phyloP scores from a whole-genome alignment of 805 yeast genomes.

The Cyberlindnera misumaiensis region DNA sequence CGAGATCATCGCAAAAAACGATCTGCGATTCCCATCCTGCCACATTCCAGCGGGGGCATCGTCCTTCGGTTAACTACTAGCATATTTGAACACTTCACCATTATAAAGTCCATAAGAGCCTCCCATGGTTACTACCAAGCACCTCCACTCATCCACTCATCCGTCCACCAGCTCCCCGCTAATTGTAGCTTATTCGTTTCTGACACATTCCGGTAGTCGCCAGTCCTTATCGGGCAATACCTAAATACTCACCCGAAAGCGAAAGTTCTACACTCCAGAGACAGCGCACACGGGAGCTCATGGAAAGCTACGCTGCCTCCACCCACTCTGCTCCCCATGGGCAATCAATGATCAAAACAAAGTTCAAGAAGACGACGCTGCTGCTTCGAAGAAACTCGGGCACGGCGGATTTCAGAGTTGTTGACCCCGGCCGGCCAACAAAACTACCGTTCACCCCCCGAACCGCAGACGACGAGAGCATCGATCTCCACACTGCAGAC shows the following conservation, averaged over 20 bases:
- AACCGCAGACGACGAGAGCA: conserved; percentile 5
- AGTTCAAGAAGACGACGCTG: conserved; percentile 2
- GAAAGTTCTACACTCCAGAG: not conserved
- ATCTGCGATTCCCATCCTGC: too few relatives aligned
- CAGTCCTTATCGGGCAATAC: not conserved
- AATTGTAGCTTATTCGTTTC: too few relatives aligned
- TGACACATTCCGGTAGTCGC: not conserved
- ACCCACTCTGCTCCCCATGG: too few relatives aligned
- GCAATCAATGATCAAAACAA: conserved; percentile 1
- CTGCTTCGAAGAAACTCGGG: conserved; percentile 5
- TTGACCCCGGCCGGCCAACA: not conserved
- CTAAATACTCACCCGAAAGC: not conserved
- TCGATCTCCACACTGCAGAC: conserved; percentile 1
- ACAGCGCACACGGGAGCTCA: not conserved
- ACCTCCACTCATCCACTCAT: too few relatives aligned
- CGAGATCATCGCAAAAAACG: too few relatives aligned
- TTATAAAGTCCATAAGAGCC: too few relatives aligned
- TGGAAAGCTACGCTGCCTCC: not conserved
- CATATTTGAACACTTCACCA: too few relatives aligned
- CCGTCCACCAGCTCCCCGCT: too few relatives aligned
- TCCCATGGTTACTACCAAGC: too few relatives aligned
- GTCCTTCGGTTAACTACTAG: too few relatives aligned
- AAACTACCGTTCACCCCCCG: not conserved
- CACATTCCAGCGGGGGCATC: too few relatives aligned
- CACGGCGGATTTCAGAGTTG: not conserved